These are phyloP conservation scores for Sugiyamaella pinicola DNA, from an alignment of 1,139 yeast species.

Conservation along the genomic window DNA sequence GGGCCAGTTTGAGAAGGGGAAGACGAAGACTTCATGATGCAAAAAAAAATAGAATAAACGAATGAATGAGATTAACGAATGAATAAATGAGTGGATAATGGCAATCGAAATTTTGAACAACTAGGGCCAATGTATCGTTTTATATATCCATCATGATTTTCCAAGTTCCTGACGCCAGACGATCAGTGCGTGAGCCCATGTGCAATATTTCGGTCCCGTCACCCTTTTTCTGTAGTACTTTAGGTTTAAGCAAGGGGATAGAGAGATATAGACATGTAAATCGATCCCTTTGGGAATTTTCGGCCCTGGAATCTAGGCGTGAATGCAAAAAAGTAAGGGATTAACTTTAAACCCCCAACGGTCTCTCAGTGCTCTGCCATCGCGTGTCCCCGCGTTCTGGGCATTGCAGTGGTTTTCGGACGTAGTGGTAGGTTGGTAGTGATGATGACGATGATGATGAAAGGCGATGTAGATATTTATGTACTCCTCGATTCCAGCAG, in stretches of 20 bases:
- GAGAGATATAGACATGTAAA: too few relatives aligned
- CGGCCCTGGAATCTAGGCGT: not conserved
- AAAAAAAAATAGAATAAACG: conserved; percentile 5
- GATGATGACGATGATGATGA: not conserved
- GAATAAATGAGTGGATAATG: not conserved
- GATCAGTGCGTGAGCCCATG: conserved; percentile 12
- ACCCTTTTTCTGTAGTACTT: not conserved
- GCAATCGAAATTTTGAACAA: not conserved
- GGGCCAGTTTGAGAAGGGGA: conserved; percentile 13
- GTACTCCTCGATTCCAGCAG: conserved; percentile 15
- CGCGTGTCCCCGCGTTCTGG: not conserved
- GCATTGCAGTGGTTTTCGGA: too few relatives aligned
- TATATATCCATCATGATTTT: conserved; percentile 1
- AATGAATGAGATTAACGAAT: not conserved
- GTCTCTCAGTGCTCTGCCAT: too few relatives aligned
- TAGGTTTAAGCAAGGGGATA: conserved; percentile 14
- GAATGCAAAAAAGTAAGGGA: not conserved
- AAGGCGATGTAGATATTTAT: conserved; percentile 2
- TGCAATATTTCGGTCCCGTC: conserved; percentile 7
- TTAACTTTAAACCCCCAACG: too few relatives aligned
- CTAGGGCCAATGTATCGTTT: conserved; percentile 1
- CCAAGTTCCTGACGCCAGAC: not conserved
- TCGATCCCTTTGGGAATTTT: not conserved
- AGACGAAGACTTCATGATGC: conserved; percentile 7
- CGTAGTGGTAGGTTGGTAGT: not conserved